Base-by-base conservation (phyloP, 1,139 yeast species). In the Groenewaldozyma sp. region DNA sequence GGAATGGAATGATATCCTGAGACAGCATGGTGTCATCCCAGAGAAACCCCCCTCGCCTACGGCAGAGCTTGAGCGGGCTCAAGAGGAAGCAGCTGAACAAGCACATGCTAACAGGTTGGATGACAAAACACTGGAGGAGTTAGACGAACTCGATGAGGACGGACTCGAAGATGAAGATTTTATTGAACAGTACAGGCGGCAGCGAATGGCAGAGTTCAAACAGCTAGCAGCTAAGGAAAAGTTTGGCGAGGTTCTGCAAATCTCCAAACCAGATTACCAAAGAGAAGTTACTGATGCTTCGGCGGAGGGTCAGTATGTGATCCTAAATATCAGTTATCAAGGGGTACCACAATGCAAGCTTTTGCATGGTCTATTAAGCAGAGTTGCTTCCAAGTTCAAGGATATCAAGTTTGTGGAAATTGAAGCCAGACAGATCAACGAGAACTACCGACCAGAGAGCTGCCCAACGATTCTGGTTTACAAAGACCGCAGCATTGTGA, bases 1-100 rank as follows among this genome's bases (percentile, higher is more conserved):
- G 1, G 98, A 91, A 60, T 91, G 99, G 98, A 91, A 91, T 58
- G 99, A 91, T 62, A 87, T 91, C 48, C 70, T 91, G 36, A 69
- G 99, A 48, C 73, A 76, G 4, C 86, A 88, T 48, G 97, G 97
- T 10, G 77, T 91, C 46, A 86, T 91, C 39, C 98, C 98, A 0
- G 88, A 84, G 56, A 78, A 80, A 52, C 87, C 94, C 24, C 91
- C 93, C 18, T 84, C 94, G 21, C 95, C 95, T 11, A 74, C 94
- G 0, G 84, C 74, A 34, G 82, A 86, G 59, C 60, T 91, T 37
- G 97, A 91, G 56, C 88, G 80, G 50, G 94, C 94, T 1, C 62
- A 88, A 34, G 91, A 82, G 31, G 94, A 83, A 44, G 95, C 95
- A 0, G 70, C 87, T 13, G 70, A 69, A 41, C 73, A 67, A 44